Conservation (phyloP, 768 basidiomycete genomes). For the Flagelloscypha sp. region DNA sequence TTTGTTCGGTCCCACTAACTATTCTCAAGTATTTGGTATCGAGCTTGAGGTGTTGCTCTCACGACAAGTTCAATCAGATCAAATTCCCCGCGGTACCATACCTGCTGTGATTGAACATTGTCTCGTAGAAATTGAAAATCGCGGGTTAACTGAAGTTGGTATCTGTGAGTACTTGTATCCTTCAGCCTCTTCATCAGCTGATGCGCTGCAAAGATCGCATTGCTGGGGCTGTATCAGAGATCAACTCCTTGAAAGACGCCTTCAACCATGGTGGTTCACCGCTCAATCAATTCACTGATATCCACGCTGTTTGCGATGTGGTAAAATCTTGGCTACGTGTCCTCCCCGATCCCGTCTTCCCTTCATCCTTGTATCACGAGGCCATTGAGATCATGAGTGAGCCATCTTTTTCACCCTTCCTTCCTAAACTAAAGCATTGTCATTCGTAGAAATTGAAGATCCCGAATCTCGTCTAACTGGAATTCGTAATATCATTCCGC, state of each 20-base stretch:
- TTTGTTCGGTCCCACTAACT: conserved; percentile 6
- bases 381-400: conserved; percentile 67
- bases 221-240: conserved; percentile 65
- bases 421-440: not conserved
- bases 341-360: conserved; percentile 75
- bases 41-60: conserved; percentile 61
- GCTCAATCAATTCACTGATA: conserved; percentile 52
- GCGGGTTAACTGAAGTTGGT: conserved; percentile 74
- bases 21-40: conserved; percentile 58
- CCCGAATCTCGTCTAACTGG: conserved; percentile 55
- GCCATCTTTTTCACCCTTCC: conserved; percentile 15
- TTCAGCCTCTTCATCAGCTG: not conserved
- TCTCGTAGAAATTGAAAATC: conserved; percentile 60
- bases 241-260: conserved; percentile 60
- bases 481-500: conserved; percentile 61
- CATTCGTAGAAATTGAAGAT: conserved; percentile 52
- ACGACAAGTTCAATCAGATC: conserved; percentile 48
- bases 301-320: conserved; percentile 76
- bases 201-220: conserved; percentile 55
- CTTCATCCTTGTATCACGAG: conserved; percentile 54
- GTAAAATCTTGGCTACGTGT: conserved; percentile 83
- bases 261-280: conserved; percentile 73
- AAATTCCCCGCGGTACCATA: conserved; percentile 47
- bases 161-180: conserved; percentile 52
- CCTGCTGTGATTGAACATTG: conserved; percentile 62